These are phyloP conservation scores for Davidsoniella neocaledoniae DNA, from an alignment of 2,329 filamentous ascomycete species.

Conservation along the genomic window DNA sequence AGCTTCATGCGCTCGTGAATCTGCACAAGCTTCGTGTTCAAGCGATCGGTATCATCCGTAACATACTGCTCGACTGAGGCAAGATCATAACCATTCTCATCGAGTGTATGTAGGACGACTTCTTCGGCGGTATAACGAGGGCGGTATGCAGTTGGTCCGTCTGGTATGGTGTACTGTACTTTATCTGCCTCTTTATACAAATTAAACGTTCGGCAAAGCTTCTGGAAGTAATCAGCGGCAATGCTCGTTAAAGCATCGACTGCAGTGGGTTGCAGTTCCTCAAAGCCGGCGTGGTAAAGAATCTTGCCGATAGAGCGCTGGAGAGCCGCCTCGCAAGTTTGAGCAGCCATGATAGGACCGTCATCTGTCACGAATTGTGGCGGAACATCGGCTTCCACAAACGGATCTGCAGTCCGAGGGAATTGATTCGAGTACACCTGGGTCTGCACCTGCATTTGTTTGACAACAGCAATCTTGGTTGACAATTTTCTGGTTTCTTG, in stretches of 20 bases:
- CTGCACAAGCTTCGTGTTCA: conserved; percentile 58
- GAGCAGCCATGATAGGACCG: conserved; percentile 71
- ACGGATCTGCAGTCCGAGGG: conserved; percentile 85
- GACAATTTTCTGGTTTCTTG: conserved; percentile 93
- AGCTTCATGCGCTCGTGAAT: conserved; percentile 92
- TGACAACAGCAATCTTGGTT: conserved; percentile 92
- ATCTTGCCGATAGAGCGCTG: conserved; percentile 87
- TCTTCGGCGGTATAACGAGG: conserved; percentile 69
- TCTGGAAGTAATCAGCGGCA: conserved; percentile 76
- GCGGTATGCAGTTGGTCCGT: conserved; percentile 25
- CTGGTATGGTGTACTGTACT: conserved; percentile 34
- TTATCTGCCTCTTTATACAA: conserved; percentile 63
- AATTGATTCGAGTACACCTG: conserved; percentile 98
- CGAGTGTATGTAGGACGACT: conserved; percentile 68
- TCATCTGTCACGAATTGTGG: conserved; percentile 82
- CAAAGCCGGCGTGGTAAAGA: conserved; percentile 90
- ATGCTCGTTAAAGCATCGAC: conserved; percentile 81
- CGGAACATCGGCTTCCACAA: conserved; percentile 70
- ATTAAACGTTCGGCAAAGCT: conserved; percentile 63
- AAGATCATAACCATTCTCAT: conserved; percentile 69
- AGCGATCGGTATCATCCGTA: conserved; percentile 81
- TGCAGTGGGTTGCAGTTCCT: conserved; percentile 90
- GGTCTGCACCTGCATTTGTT: conserved; percentile 97
- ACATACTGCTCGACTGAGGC: conserved; percentile 71
- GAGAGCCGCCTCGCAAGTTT: conserved; percentile 66